Base-by-base conservation (phyloP, 345 rosid species). In the Cochlearia excelsa region DNA sequence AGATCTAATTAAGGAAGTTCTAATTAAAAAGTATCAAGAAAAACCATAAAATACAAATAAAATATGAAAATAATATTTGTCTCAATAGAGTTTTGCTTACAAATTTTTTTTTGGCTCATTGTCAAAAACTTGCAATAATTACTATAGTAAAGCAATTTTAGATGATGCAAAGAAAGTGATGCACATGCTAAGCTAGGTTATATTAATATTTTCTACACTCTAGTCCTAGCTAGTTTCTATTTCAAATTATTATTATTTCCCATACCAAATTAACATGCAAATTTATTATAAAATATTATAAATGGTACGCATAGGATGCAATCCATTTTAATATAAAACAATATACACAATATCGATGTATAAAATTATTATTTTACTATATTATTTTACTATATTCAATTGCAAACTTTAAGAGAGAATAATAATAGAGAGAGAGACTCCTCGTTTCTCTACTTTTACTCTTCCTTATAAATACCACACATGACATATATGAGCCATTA, bases 401-500 rank as follows among this genome's bases (percentile, higher is more conserved):
- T 44, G 59, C 23, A 51, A 53, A 67, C 53, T 35, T 39, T 3
- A 34, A 59, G 51, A 67, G 56, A 33, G 48, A 61, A 61, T 37
- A 37, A 37, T 68, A 68, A 68, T 47, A 37, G 71, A 68, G 65
- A 29, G 63, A 26, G 66, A 1, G 54, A 30, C 30, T 6, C 49
- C 56, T 68, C 54, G 6, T 28, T 30, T 51, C 10, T 47, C 16
- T 38, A 3, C 30, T 61, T 42, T 54, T 61, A 61, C 63, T 57
- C 63, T 61, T 61, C 52, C 52, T 49, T 61, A 69, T 69, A 69
- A 54, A 61, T 48, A 61, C 54, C 63, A 40, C 68, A 68, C 31
- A 33, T 30, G 67, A 47, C 63, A 40, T 63, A 68, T 40, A 33
- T 30, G 67, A 47, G 39, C 39, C 73, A 68, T 51, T 68, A 29